These are phyloP conservation scores for Wallacemonas sp. DNA, from an alignment of 208 protist species.

Conservation along the genomic window DNA sequence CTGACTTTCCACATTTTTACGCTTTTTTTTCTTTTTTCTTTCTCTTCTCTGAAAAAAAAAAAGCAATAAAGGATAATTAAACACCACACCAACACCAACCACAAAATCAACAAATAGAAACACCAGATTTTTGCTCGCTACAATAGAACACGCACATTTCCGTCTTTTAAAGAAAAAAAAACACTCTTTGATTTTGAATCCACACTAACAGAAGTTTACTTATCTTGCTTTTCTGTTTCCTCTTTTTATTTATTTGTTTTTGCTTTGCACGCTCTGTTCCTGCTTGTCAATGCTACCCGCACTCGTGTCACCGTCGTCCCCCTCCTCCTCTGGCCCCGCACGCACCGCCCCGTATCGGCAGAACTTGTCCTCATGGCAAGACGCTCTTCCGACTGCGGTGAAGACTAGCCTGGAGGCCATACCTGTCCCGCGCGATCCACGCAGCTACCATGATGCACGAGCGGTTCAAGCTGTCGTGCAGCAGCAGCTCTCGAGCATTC, in stretches of 20 bases:
- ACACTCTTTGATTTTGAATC: too few relatives aligned
- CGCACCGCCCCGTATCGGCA: slow-evolving; percentile 27
- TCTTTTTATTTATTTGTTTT: slow-evolving; percentile 3
- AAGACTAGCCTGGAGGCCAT: background rate
- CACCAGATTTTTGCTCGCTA: too few relatives aligned
- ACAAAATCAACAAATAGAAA: too few relatives aligned
- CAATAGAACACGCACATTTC: too few relatives aligned
- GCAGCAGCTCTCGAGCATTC: slow-evolving; percentile 8
- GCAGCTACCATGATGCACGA: background rate
- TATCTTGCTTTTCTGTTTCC: slow-evolving; percentile 13
- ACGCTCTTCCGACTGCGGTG: slow-evolving; percentile 14
- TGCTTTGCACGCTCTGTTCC: background rate
- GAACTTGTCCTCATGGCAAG: slow-evolving; percentile 25
- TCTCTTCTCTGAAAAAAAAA: too few relatives aligned
- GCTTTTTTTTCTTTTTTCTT: slow-evolving; percentile 9
- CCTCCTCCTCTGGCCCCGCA: too few relatives aligned
- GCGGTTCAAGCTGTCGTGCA: background rate
- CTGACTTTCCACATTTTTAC: background rate
- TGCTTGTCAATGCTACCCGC: background rate
- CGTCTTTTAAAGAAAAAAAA: too few relatives aligned
- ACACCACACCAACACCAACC: too few relatives aligned
- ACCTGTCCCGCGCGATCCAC: background rate
- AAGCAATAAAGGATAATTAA: too few relatives aligned
- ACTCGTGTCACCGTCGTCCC: background rate
- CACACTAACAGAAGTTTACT: background rate